Base-by-base conservation (phyloP, 1,284 basidiomycete genomes). In the Ceratobasidium papillatum region DNA sequence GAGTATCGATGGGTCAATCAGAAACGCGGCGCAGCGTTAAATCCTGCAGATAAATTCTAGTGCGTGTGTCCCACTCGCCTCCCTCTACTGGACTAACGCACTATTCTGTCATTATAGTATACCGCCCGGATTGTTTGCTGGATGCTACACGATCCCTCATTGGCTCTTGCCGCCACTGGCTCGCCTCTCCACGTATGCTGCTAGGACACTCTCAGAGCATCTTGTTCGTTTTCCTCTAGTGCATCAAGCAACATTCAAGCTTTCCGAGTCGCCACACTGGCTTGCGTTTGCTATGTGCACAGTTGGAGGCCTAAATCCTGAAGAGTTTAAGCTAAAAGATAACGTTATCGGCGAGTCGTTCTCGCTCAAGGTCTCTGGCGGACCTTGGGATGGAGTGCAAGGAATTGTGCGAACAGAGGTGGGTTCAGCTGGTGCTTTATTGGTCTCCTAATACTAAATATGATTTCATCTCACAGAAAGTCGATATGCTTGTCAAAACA, bases 281-380 rank as follows among this genome's bases (percentile, higher is more conserved):
- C 80, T 84, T 1, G 83, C 82, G 1, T 85, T 85, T 75, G 82
- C 84, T 12, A 82, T 84, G 63, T 84, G 84, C 77, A 83, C 84
- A 1, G 80, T 83, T 27, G 84, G 84, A 12, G 79, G 78, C 12
- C 52, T 75, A 25, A 69, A 72, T 43, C 76, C 75, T 27, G 58
- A 45, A 36, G 74, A 77, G 25, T 63, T 38, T 32, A 52, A 69
- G 22, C 45, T 72, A 9, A 61, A 68, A 45, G 73, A 61, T 9
- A 27, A n/a, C n/a, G n/a, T 45, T 25, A 36, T 59, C 0, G 68
- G 68, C 19, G 56, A 61, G 17, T 5, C 41, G 41, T 43, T 61
- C 25, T 27, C 56, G 49, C n/a, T 54, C 41, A 63, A 61, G 51
- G 27, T 41, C 51, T 30, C 73, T 49, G 54, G 58, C 9, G 73